phyloP scores from a whole-genome alignment of 257 asterid genomes.

The Capsicum chinense region DNA sequence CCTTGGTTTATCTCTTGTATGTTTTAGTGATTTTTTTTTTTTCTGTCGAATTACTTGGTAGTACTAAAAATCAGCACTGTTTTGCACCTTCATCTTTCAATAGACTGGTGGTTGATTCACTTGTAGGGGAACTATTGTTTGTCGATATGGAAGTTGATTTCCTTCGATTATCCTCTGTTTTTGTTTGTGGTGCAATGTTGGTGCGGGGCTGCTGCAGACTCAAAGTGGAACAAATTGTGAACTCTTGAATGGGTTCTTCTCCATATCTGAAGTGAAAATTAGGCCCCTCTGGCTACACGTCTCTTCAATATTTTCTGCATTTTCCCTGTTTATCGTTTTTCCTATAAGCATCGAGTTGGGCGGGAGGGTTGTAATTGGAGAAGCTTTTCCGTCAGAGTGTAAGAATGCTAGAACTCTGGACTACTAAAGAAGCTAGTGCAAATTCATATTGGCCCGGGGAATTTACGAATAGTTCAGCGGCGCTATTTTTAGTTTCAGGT shows the following conservation, averaged over 20 bases:
- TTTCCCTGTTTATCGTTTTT: neutral
- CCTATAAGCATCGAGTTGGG: neutral
- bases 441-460: neutral
- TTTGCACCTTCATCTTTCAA: neutral
- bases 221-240: neutral
- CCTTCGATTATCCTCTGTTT: neutral
- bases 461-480: no score
- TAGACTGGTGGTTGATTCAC: neutral
- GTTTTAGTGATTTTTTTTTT: neutral
- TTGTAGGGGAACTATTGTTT: neutral
- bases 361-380: neutral
- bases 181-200: neutral
- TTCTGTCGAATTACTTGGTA: neutral
- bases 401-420: neutral
- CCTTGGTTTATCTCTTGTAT: neutral
- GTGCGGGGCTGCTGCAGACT: neutral
- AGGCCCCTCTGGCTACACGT: neutral
- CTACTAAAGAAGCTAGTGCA: neutral
- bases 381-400: neutral
- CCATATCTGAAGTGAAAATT: neutral
- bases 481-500: no score
- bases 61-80: neutral
- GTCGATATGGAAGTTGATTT: neutral
- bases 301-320: neutral
- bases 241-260: neutral